Evolutionary conservation across 1,284 basidiomycete species (phyloP).

Genomic region (Trichosporon coremiiforme): DNA sequence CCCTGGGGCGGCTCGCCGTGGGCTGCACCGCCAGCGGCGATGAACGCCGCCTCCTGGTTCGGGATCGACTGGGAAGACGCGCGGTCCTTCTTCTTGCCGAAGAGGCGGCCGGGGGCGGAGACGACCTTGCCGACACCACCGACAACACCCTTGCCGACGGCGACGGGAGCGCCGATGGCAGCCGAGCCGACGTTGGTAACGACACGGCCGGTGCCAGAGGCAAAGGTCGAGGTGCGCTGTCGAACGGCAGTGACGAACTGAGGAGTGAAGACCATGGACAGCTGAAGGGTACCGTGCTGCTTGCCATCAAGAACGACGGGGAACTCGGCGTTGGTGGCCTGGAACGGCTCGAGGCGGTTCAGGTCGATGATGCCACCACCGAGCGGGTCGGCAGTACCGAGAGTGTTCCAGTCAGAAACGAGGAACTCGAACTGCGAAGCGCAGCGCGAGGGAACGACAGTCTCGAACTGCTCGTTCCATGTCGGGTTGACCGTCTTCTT

Average conservation of each 20-base stretch:
- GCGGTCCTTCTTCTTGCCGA: conserved; percentile 55
- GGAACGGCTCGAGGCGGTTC: conserved; percentile 78
- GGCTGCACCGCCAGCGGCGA: conserved; percentile 1
- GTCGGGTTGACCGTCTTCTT: conserved; percentile 85
- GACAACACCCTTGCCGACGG: conserved; percentile 75
- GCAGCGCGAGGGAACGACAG: conserved; percentile 77
- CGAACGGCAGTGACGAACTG: conserved; percentile 58
- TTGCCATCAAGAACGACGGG: conserved; percentile 66
- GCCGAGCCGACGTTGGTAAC: conserved; percentile 72
- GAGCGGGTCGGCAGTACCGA: conserved; percentile 79
- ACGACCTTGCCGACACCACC: conserved; percentile 58
- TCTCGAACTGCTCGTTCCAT: conserved; percentile 79
- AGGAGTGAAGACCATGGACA: conserved; percentile 84
- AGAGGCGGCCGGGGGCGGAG: conserved; percentile 60
- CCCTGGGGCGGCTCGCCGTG: conserved; percentile 40
- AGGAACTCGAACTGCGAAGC: conserved; percentile 77
- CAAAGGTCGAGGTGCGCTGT: conserved; percentile 79
- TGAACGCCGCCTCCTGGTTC: conserved; percentile 19
- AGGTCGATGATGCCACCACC: conserved; percentile 75
- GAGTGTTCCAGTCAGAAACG: conserved; percentile 92
- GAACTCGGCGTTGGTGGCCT: conserved; percentile 61
- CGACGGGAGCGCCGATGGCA: conserved; percentile 64
- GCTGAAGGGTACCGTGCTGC: conserved; percentile 70
- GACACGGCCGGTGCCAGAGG: conserved; percentile 69
- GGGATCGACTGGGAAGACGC: conserved; percentile 33